A percentile compares a stretch with the other conserved stretches of the same genome.
These are phyloP conservation scores for Boletus fagicola DNA, from an alignment of 768 basidiomycete species.

Conservation along the genomic window DNA sequence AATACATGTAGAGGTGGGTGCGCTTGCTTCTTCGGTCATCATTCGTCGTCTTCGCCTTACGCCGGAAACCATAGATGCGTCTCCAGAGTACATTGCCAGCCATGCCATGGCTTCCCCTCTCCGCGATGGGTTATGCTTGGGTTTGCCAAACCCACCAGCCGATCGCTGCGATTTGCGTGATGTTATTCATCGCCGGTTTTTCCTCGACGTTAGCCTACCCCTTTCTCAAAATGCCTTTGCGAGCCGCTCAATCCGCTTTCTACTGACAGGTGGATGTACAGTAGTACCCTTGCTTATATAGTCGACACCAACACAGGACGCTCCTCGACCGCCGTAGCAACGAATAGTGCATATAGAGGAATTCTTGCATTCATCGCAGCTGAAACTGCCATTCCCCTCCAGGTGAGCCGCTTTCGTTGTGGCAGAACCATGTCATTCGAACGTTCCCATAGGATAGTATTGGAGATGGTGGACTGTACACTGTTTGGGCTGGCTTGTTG, in stretches of 20 bases:
- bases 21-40: background rate
- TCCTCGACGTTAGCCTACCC: slow-evolving; percentile 39
- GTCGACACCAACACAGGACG: slow-evolving; percentile 85
- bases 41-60: background rate
- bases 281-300: slow-evolving; percentile 75
- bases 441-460: slow-evolving; percentile 16
- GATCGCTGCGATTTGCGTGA: slow-evolving; percentile 66
- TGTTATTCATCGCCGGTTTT: slow-evolving; percentile 71
- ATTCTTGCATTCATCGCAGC: slow-evolving; percentile 62
- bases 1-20: slow-evolving; percentile 59
- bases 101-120: slow-evolving; percentile 52
- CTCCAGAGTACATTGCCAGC: slow-evolving; percentile 59
- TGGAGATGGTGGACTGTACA: slow-evolving; percentile 33
- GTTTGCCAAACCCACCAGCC: slow-evolving; percentile 60
- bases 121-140: slow-evolving; percentile 74
- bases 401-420: slow-evolving; percentile 26
- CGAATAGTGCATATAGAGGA: slow-evolving; percentile 76
- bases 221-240: background rate
- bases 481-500: slow-evolving; percentile 51
- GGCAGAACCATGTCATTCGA: background rate
- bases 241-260: background rate
- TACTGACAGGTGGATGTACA: slow-evolving; percentile 49
- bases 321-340: slow-evolving; percentile 72
- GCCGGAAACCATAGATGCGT: slow-evolving; percentile 54
- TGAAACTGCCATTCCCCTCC: slow-evolving; percentile 77